Evolutionary conservation across 805 yeast species (phyloP), one percentile per base, ranked within the genome.

Genomic region (Metschnikowia vanudenii): DNA sequence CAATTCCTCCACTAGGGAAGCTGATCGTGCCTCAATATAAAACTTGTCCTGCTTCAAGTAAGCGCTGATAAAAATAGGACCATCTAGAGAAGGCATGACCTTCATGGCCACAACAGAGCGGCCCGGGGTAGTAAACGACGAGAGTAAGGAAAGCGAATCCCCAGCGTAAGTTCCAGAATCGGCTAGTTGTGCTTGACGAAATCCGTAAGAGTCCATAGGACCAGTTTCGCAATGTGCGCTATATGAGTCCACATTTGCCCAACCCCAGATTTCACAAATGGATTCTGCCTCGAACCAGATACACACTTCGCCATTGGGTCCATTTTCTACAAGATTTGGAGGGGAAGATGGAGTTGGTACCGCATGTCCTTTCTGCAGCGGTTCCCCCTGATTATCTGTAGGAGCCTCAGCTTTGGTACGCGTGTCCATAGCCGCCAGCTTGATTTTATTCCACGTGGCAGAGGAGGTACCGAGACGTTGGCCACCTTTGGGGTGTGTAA

Each of bases 391-490:
- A 18, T 11, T 11, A 31, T 43, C 39, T 12, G 22, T 37, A 6
- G 32, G 39, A 24, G 29, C 26, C 1, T 31, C 26, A 31, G 18
- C 30, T 22, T 26, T 41, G 8, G 22, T n/a, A 7, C 46, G 40
- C 12, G 46, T 11, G 2, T 53, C 55, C 7, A 36, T 19, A 8
- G 52, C 41, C 28, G 71, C 59, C 43, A 64, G 70, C 51, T 67
- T 69, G 50, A 72, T 58, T 48, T 71, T 69, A 46, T 62, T 65
- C 74, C 75, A 71, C 0, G 76, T 62, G 24, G 75, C 76, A 9
- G 67, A 58, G 4, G 74, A 62, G 1, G 74, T 63, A 17, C 75
- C 75, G 24, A 69, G 56, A 45, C 63, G 60, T 50, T 69, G 63
- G 5, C 74, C 76, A 42, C 58, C 59, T 43, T 63, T 62, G 1